Evolutionary conservation across 345 rosid genomes (phyloP).

Genomic region (Brassica cretica): DNA sequence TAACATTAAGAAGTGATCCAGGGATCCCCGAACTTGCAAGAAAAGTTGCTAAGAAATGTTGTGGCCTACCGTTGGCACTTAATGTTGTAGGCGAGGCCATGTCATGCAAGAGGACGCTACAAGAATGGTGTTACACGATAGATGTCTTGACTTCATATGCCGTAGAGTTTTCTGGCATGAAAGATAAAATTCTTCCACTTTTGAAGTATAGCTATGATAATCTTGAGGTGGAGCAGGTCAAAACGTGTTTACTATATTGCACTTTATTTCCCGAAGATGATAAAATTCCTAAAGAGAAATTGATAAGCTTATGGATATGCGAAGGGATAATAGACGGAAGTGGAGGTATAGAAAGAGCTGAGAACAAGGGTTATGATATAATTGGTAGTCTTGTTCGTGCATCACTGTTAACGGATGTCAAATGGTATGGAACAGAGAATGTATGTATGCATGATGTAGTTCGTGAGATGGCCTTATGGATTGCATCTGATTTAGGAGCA

Average conservation of each 20-base stretch:
- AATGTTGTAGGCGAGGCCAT: conserved; percentile 38
- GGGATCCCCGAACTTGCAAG: conserved; percentile 32
- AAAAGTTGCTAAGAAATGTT: conserved; percentile 37
- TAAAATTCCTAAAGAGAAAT: conserved; percentile 22
- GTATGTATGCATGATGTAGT: conserved; percentile 39
- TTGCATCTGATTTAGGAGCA: conserved; percentile 3
- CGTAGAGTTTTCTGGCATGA: conserved; percentile 15
- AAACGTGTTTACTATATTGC: conserved; percentile 45
- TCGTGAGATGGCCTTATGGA: conserved; percentile 44
- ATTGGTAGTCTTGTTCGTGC: conserved; percentile 41
- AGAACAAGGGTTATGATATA: conserved; percentile 28
- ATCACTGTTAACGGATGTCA: conserved; percentile 37
- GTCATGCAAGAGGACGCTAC: conserved; percentile 33
- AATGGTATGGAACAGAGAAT: not conserved
- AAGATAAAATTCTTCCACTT: conserved; percentile 33
- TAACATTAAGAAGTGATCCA: not conserved
- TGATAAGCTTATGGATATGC: conserved; percentile 39
- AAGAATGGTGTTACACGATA: conserved; percentile 42
- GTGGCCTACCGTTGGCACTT: conserved; percentile 46
- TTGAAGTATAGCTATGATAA: conserved; percentile 43
- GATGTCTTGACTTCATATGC: conserved; percentile 32
- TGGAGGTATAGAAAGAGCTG: conserved; percentile 28
- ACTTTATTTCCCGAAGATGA: conserved; percentile 42
- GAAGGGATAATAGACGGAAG: conserved; percentile 34
- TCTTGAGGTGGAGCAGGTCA: not conserved